A percentile compares a stretch with the other conserved stretches of the same genome.
Evolutionary conservation across 2,329 filamentous ascomycete genomes (phyloP).

Genomic region (Penicillium thymicola): DNA sequence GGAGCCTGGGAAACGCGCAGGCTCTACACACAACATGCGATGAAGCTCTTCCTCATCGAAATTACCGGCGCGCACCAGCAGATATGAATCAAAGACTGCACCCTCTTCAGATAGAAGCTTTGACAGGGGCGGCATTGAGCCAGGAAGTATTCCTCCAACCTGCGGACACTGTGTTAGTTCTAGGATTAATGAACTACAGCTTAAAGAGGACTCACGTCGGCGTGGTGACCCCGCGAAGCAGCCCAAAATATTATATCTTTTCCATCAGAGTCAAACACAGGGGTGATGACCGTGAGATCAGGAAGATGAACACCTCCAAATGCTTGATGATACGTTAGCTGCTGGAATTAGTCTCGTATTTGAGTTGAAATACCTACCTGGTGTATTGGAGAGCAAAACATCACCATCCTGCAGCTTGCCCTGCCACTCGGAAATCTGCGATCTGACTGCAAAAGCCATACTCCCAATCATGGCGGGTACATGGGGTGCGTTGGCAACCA

Average conservation of each 20-base stretch:
- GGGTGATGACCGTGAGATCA: conserved; percentile 73
- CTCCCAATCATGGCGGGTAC: conserved; percentile 66
- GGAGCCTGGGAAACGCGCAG: conserved; percentile 67
- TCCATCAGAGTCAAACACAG: conserved; percentile 67
- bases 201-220: conserved; percentile 53
- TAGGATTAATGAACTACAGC: neutral
- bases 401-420: conserved; percentile 70
- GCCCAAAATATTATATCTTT: conserved; percentile 72
- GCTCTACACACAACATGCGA: conserved; percentile 64
- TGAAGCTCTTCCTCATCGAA: conserved; percentile 71
- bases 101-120: conserved; percentile 44
- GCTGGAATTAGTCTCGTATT: neutral
- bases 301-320: conserved; percentile 75
- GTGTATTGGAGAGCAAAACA: conserved; percentile 66
- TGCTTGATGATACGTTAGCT: conserved; percentile 47
- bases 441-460: conserved; percentile 73
- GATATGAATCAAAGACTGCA: conserved; percentile 55
- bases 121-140: conserved; percentile 61
- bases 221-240: conserved; percentile 69
- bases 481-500: conserved; percentile 67
- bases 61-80: conserved; percentile 65
- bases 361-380: conserved; percentile 55
- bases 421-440: conserved; percentile 70
- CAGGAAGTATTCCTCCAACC: conserved; percentile 69
- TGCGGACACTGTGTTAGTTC: conserved; percentile 30